Evolutionary conservation across 2,329 filamentous ascomycete species (phyloP).

Genomic region (Diaporthe australafricana): DNA sequence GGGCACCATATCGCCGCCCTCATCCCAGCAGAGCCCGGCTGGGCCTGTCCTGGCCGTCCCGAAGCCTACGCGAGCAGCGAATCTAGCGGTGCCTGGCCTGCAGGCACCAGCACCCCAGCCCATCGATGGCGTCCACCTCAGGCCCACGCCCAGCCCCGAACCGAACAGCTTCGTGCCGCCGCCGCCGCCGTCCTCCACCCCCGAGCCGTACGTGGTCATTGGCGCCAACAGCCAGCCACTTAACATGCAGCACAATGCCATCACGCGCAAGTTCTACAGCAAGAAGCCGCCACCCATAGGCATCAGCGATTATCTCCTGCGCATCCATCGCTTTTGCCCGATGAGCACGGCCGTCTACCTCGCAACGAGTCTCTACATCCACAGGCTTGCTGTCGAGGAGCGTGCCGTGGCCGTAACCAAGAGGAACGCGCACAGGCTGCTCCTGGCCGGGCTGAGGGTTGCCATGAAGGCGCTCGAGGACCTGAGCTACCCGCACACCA

Average conservation of each 20-base stretch:
- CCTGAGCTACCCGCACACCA: constrained; percentile 84
- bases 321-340: constrained; percentile 90
- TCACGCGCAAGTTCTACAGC: constrained; percentile 93
- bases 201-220: constrained; percentile 69
- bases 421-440: constrained; percentile 86
- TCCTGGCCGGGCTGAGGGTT: constrained; percentile 85
- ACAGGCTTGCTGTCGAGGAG: constrained; percentile 82
- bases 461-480: constrained; percentile 98
- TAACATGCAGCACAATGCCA: constrained; percentile 83
- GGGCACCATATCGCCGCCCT: constrained; percentile 10
- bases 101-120: constrained; percentile 37
- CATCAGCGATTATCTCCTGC: constrained; percentile 85
- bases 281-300: constrained; percentile 87
- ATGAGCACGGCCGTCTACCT: constrained; percentile 96
- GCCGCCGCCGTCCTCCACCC: constrained; percentile 44
- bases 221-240: constrained; percentile 79
- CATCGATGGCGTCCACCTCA: constrained; percentile 68
- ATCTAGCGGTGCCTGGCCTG: constrained; percentile 39
- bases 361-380: constrained; percentile 88
- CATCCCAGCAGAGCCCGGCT: constrained; percentile 27
- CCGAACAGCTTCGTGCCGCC: constrained; percentile 38
- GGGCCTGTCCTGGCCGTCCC: constrained; percentile 16
- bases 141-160: constrained; percentile 46
- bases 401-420: constrained; percentile 82
- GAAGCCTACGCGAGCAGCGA: constrained; percentile 33